phyloP scores from a whole-genome alignment of 257 asterid species.

The Scutellaria minor region DNA sequence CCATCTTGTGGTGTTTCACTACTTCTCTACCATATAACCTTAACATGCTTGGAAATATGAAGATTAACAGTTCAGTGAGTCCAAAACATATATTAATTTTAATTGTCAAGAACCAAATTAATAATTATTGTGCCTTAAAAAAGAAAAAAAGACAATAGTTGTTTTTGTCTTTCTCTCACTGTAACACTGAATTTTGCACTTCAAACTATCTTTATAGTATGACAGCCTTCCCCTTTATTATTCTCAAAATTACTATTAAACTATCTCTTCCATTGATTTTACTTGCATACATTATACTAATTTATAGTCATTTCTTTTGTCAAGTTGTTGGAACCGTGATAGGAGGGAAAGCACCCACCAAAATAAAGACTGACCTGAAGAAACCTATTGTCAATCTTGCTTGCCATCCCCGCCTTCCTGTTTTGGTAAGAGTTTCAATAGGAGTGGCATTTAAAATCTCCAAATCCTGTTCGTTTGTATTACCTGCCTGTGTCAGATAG shows the following conservation, averaged over 20 bases:
- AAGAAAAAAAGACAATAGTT: too few species aligned
- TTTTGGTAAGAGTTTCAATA: slow-evolving; percentile 61
- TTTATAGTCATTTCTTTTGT: slow-evolving; percentile 37
- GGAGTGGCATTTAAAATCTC: slow-evolving; percentile 30
- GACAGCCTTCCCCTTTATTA: slow-evolving; percentile 10
- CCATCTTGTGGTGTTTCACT: slow-evolving; percentile 13
- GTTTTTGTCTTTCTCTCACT: not conserved
- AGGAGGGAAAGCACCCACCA: slow-evolving; percentile 98
- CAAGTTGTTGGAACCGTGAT: slow-evolving; percentile 98
- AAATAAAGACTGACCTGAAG: slow-evolving; percentile 98
- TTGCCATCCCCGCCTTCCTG: slow-evolving; percentile 99
- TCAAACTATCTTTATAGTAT: slow-evolving; percentile 4
- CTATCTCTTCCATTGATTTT: slow-evolving; percentile 27
- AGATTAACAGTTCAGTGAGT: not conserved
- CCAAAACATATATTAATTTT: not conserved
- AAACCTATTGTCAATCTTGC: slow-evolving; percentile 97
- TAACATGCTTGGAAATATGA: slow-evolving; percentile 5
- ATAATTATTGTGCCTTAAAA: not conserved
- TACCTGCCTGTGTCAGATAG: slow-evolving; percentile 24
- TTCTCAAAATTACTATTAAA: slow-evolving; percentile 8
- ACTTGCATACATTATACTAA: slow-evolving; percentile 29
- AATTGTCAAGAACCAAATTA: slow-evolving; percentile 8
- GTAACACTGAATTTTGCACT: slow-evolving; percentile 1
- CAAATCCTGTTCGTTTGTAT: slow-evolving; percentile 13
- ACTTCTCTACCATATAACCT: slow-evolving; percentile 1